A percentile compares a stretch with the other conserved stretches of the same genome.
phyloP scores from a whole-genome alignment of 164 flowering plant species.

The Chimonanthus salicifolius region DNA sequence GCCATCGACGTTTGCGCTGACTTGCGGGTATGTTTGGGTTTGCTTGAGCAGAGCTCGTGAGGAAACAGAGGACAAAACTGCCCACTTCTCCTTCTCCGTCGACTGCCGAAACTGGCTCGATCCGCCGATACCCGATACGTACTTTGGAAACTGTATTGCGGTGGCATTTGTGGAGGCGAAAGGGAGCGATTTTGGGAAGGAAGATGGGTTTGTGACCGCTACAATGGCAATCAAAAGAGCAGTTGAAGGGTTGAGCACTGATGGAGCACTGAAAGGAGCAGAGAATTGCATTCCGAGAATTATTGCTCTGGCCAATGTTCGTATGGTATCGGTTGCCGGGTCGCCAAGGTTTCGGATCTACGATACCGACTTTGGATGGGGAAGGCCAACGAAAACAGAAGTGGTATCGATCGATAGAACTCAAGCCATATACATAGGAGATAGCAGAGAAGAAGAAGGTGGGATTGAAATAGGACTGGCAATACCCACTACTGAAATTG shows the following conservation, averaged over 20 bases:
- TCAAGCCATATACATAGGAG: conserved; percentile 7
- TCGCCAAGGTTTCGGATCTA: conserved; percentile 9
- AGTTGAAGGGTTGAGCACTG: conserved; percentile 14
- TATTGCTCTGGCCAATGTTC: background rate
- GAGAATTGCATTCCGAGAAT: background rate
- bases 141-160: conserved; percentile 47
- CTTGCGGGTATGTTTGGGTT: conserved; percentile 34
- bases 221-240: conserved; percentile 21
- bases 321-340: conserved; percentile 7
- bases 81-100: conserved; percentile 21
- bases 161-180: background rate
- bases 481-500: background rate
- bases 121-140: conserved; percentile 29
- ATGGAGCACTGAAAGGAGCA: background rate
- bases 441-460: conserved; percentile 10
- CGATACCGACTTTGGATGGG: conserved; percentile 13
- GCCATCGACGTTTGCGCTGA: conserved; percentile 25
- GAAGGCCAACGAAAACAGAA: conserved; percentile 8
- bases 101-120: conserved; percentile 27
- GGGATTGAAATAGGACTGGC: conserved; percentile 9
- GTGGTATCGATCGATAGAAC: conserved; percentile 4
- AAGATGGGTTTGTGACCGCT: conserved; percentile 26
- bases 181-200: conserved; percentile 15
- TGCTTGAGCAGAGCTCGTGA: conserved; percentile 23
- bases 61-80: background rate